A percentile compares a stretch with the other conserved stretches of the same genome.
Evolutionary conservation across 345 rosid genomes (phyloP).

Genomic region (Citrus trifoliata): DNA sequence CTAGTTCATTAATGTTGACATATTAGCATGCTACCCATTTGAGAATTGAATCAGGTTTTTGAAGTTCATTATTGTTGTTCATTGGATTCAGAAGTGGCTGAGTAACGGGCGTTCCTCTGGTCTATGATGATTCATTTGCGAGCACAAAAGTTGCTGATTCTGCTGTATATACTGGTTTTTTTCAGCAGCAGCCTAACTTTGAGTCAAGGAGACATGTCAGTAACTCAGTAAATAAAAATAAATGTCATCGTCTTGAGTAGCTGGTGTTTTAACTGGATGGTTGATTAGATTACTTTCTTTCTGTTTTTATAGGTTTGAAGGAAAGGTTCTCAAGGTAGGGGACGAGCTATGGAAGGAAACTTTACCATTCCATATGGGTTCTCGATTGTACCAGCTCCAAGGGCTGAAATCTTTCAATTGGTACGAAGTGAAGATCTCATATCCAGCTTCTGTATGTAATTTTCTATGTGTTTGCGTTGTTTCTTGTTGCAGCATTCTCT

Average conservation of each 20-base stretch:
- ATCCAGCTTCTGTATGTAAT: conserved; percentile 93
- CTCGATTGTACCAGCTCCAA: conserved; percentile 51
- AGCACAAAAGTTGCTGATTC: conserved; percentile 3
- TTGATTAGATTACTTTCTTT: background rate
- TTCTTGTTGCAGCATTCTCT: conserved; percentile 9
- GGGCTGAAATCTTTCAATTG: conserved; percentile 67
- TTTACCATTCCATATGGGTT: conserved; percentile 53
- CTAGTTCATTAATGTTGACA: background rate
- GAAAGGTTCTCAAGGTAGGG: conserved; percentile 48
- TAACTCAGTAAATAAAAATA: conserved; percentile 26
- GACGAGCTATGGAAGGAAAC: conserved; percentile 70
- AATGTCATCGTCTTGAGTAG: background rate
- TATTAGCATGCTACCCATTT: background rate
- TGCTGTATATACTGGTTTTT: conserved; percentile 26
- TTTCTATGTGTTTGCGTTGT: conserved; percentile 4
- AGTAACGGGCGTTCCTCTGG: background rate
- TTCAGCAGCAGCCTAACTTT: conserved; percentile 12
- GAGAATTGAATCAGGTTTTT: background rate
- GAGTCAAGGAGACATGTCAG: conserved; percentile 37
- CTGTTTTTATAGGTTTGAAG: conserved; percentile 32
- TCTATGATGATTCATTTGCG: conserved; percentile 20
- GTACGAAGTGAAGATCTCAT: conserved; percentile 99
- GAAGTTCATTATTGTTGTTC: background rate
- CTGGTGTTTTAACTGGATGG: background rate
- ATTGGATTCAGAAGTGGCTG: background rate